phyloP scores from a whole-genome alignment of 768 basidiomycete species.

The Russula dissimulans region DNA sequence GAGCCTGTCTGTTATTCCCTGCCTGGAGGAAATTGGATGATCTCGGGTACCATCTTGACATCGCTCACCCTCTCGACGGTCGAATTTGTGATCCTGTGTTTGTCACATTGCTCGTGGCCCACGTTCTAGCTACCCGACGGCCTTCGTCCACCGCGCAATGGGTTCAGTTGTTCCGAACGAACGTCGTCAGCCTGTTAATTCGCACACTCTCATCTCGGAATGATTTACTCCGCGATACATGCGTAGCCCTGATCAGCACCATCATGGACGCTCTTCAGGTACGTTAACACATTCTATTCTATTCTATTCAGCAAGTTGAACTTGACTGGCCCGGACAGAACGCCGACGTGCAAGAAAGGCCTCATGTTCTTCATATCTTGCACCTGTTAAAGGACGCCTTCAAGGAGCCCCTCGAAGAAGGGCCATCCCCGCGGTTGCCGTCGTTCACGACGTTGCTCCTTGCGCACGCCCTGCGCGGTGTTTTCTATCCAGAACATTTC shows the following conservation, averaged over 20 bases:
- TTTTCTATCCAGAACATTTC: constrained; percentile 84
- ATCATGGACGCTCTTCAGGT: constrained; percentile 60
- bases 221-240: constrained; percentile 46
- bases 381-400: constrained; percentile 52
- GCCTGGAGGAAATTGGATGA: constrained; percentile 46
- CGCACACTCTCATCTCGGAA: constrained; percentile 64
- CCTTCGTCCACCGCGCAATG: constrained; percentile 60
- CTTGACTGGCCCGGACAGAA: constrained; percentile 27
- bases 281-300: constrained; percentile 20
- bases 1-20: constrained; percentile 66
- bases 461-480: constrained; percentile 66
- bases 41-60: constrained; percentile 23
- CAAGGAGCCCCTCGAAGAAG: constrained; percentile 31
- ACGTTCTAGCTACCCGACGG: constrained; percentile 50
- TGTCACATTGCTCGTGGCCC: constrained; percentile 54
- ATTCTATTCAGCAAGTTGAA: neutral
- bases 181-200: constrained; percentile 64
- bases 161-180: constrained; percentile 81
- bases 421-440: constrained; percentile 50
- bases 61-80: constrained; percentile 25
- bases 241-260: constrained; percentile 50
- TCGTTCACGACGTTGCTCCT: constrained; percentile 75
- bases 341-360: constrained; percentile 68
- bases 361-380: constrained; percentile 65
- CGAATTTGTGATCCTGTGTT: constrained; percentile 76